A percentile compares a stretch with the other conserved stretches of the same genome.
Conservation (phyloP, 495 filamentous ascomycete genomes). For the Penicillium tannophilum region DNA sequence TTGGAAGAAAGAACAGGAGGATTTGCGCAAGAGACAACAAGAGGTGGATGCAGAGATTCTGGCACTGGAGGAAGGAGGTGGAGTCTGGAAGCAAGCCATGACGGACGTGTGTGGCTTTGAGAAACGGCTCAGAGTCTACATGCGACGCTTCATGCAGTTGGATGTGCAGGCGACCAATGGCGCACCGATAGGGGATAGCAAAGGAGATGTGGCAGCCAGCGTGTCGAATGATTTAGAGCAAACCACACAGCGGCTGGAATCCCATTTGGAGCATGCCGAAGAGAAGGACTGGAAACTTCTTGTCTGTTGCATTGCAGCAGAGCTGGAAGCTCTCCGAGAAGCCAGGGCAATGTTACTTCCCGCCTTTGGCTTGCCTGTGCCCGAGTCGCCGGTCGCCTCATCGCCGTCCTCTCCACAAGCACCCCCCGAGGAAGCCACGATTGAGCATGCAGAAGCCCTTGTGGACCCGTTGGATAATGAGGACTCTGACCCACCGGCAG, state of each 20-base stretch:
- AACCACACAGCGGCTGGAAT: constrained; percentile 42
- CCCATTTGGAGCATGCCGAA: constrained; percentile 44
- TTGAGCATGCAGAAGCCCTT: constrained; percentile 3
- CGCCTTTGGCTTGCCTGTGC: constrained; percentile 26
- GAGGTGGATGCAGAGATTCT: constrained; percentile 67
- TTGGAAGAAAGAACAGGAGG: constrained; percentile 67
- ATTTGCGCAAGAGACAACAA: constrained; percentile 57
- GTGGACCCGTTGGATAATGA: constrained; percentile 30
- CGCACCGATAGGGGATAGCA: constrained; percentile 15
- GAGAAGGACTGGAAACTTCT: constrained; percentile 79
- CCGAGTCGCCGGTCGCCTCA: constrained; percentile 9
- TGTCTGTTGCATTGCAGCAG: constrained; percentile 84
- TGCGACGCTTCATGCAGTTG: constrained; percentile 44
- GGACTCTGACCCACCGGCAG: constrained; percentile 42
- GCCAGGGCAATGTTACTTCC: constrained; percentile 64
- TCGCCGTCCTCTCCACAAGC: constrained; percentile 9
- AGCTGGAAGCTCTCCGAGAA: constrained; percentile 79
- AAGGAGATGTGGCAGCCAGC: constrained; percentile 33
- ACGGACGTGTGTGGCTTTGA: constrained; percentile 71
- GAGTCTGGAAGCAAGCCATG: constrained; percentile 75
- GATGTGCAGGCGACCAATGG: constrained; percentile 24
- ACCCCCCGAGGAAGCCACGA: constrained; percentile 10
- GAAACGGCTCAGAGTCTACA: constrained; percentile 55
- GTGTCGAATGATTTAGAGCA: constrained; percentile 47
- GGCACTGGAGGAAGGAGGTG: constrained; percentile 82